These are phyloP conservation scores for Pseudopediastrum boryanum DNA, from an alignment of 139 green algal genomes.

Conservation along the genomic window DNA sequence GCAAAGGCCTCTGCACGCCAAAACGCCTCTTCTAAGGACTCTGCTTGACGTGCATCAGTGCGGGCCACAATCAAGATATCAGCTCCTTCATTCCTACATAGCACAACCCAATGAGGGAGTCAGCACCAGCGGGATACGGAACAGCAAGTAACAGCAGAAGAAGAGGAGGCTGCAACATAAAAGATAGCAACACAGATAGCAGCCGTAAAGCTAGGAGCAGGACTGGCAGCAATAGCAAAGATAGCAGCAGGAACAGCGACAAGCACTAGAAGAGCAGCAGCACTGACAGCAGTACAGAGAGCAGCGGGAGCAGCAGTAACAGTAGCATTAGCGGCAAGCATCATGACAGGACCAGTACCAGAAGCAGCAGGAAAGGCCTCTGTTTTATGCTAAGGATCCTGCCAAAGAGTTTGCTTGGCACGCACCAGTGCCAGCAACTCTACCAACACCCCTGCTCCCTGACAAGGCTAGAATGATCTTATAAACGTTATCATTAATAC, in stretches of 20 bases:
- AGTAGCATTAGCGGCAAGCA: not conserved
- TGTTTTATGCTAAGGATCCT: not conserved
- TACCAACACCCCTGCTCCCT: not conserved
- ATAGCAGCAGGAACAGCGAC: slow-evolving; percentile 13
- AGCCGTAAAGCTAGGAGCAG: not conserved
- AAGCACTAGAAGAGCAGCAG: no score
- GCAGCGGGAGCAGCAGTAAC: slow-evolving; percentile 28
- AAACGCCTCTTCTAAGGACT: slow-evolving; percentile 81
- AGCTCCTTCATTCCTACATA: slow-evolving; percentile 72
- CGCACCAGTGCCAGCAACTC: no score
- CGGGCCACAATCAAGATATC: slow-evolving; percentile 94
- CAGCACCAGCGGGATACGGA: not conserved
- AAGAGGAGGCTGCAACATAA: not conserved
- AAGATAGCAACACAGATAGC: not conserved
- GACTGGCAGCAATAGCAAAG: not conserved
- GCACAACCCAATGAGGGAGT: not conserved
- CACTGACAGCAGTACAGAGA: not conserved
- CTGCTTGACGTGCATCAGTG: slow-evolving; percentile 81
- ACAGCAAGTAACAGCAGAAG: not conserved
- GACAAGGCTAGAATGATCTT: not conserved
- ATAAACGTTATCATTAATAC: not conserved
- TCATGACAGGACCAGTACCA: not conserved
- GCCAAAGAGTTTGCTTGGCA: not conserved
- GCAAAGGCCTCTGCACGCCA: slow-evolving; percentile 83
- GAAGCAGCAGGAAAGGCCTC: not conserved